Evolutionary conservation across 2,329 filamentous ascomycete genomes (phyloP), one percentile per base, ranked within the genome.

Genomic region (Aspergillus fumigatiaffinis): DNA sequence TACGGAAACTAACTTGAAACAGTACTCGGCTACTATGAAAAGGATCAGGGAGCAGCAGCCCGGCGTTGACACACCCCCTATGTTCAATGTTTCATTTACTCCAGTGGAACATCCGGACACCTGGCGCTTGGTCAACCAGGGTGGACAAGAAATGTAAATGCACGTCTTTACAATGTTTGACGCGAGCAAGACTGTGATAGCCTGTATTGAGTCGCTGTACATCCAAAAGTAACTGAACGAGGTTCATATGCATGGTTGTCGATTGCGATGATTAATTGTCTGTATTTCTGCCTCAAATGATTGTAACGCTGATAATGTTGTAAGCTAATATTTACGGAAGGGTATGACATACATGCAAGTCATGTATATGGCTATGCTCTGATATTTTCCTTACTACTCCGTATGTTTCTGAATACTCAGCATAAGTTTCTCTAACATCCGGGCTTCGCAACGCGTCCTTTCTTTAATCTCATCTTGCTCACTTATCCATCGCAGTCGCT

Each of bases 11-110:
- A 14, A 47, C 23, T 3, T 12, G 44, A 23, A 47, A 5, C 44
- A 74, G 72, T 75, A 74, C 52, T 61, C 63, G n/a, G 59, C 66
- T 10, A 67, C 68, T 21, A 52, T 72, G 9, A 60, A 67, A 21
- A 66, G 66, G 47, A 53, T 64, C 7, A 58, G 56, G 20, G 56
- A 57, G n/a, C 55, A 60, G 6, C 54, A 61, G 20, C 60, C 64
- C 12, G 51, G 53, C 20, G 47, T 56, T 21, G 52, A 51, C 35
- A 28, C 53, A 28, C 58, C 64, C 9, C 35, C 54, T 26, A 51
- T 53, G 26, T 56, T 50, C 23, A 68, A 64, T 48, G 53, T 59
- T 2, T 57, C 60, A 7, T n/a, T 59, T 35, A 38, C 32, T 21
- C 17, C 29, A 3, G 44, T 41, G 25, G 32, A 20, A 29, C 28